These are phyloP conservation scores for Xylaria flabelliformis DNA, from an alignment of 495 filamentous ascomycete genomes.

Conservation along the genomic window DNA sequence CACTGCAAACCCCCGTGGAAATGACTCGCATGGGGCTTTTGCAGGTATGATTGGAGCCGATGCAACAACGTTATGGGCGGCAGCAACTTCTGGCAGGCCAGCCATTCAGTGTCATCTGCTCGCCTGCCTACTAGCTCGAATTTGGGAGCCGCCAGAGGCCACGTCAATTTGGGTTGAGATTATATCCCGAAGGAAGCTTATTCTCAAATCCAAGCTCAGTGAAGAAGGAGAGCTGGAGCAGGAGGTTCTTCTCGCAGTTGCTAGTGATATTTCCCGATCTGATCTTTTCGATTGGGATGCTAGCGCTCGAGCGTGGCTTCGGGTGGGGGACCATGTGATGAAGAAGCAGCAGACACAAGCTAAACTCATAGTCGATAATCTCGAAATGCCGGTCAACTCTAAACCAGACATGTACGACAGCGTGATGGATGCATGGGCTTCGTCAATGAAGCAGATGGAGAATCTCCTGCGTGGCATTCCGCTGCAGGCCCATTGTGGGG, in stretches of 20 bases:
- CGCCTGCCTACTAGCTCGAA: constrained; percentile 46
- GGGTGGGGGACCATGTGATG: constrained; percentile 36
- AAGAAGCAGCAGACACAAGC: constrained; percentile 41
- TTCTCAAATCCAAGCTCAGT: constrained; percentile 23
- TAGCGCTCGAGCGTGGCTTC: constrained; percentile 46
- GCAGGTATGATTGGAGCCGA: constrained; percentile 36
- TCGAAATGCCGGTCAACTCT: constrained; percentile 35
- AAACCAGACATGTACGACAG: constrained; percentile 34
- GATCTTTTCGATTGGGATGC: constrained; percentile 47
- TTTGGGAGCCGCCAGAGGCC: constrained; percentile 38
- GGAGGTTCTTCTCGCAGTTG: constrained; percentile 12
- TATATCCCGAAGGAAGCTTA: constrained; percentile 31
- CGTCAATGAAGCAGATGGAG: constrained; percentile 35
- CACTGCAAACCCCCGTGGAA: constrained; percentile 21
- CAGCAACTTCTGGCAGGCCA: constrained; percentile 41
- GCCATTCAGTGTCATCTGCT: constrained; percentile 43
- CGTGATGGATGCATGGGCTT: constrained; percentile 42
- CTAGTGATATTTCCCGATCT: constrained; percentile 30
- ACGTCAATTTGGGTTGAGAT: constrained; percentile 47
- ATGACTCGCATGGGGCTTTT: constrained; percentile 13
- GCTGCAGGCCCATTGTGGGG: constrained; percentile 32
- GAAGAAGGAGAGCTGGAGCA: constrained; percentile 23
- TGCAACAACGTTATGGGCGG: constrained; percentile 49
- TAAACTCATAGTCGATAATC: constrained; percentile 46
- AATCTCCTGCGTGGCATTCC: constrained; percentile 36